Base-by-base conservation (phyloP, 495 filamentous ascomycete species). In the Hypoxylon fuscum region DNA sequence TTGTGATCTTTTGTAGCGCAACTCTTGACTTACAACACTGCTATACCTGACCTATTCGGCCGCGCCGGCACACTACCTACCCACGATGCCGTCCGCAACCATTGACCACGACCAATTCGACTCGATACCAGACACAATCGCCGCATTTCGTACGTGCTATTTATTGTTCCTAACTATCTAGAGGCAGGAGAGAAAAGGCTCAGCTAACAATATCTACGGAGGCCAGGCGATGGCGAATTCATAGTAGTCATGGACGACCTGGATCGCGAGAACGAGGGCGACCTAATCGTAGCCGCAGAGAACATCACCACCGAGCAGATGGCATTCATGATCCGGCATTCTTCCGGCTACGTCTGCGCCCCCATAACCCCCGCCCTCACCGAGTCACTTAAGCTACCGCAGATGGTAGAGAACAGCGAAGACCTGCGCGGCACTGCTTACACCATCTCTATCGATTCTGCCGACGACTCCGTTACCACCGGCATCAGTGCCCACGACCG, bases 241-340 rank as follows among this genome's bases (percentile, higher is more conserved):
- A 91, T 98, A 71, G 85, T 98, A 49, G 92, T 96, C 17, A 90
- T 98, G 59, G 96, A 98, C 77, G 88, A 89, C 56, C 85, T 89
- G 43, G 83, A 87, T 53, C 93, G 95, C 70, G 96, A 98, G 73
- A 98, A 98, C 76, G 96, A 98, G 81, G 96, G 92, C 67, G 95
- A 98, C 77, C 87, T 98, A 21, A 96, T 98, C 74, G 94, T 97
- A 68, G 91, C 96, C 47, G 96, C 93, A 18, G 81, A 92, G 29
- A 83, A 90, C 62, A 79, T 97, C 68, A 97, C 94, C 17, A 81
- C 91, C 12, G 83, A 90, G 47, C 93, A 98, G 74, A 93, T 93
- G 90, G 92, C 92, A 56, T 98, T 97, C 76, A 86, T 98, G 83
- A 85, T 98, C 64, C 90, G 93, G 22, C 85, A 96, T 71, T 88